A percentile compares a stretch with the other conserved stretches of the same genome.
Conservation (phyloP, 176 grass and related monocot genomes). For the Aegilops speltoides region DNA sequence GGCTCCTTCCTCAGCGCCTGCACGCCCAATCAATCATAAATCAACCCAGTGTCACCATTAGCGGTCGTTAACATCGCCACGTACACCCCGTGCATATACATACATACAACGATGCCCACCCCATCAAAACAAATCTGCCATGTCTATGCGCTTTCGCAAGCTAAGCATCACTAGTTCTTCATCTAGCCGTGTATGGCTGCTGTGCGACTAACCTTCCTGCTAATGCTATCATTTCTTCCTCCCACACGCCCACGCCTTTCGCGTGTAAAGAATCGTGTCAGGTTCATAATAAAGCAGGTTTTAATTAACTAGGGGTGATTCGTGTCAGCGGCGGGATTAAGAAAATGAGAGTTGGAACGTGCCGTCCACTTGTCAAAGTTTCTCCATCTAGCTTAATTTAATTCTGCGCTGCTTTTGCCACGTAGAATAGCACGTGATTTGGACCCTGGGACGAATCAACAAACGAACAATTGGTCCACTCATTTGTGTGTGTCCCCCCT, state of each 20-base stretch:
- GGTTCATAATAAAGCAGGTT: background rate
- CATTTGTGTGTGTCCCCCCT: background rate
- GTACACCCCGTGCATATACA: background rate
- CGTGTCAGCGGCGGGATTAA: background rate
- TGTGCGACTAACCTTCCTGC: too few relatives aligned
- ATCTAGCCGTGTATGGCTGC: background rate
- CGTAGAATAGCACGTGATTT: background rate
- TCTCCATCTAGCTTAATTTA: background rate
- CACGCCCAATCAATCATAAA: too few relatives aligned
- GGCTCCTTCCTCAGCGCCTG: conserved; percentile 95
- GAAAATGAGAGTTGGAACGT: background rate
- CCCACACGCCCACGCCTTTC: background rate
- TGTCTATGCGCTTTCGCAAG: background rate
- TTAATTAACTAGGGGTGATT: background rate
- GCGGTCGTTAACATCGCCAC: background rate
- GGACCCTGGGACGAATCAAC: background rate
- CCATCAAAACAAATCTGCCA: background rate
- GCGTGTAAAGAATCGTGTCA: background rate
- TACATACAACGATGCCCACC: background rate
- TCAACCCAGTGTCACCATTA: background rate
- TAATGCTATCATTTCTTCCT: background rate
- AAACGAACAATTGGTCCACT: conserved; percentile 11
- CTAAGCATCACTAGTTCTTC: background rate
- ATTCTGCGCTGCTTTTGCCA: background rate
- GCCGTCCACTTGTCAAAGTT: conserved; percentile 12